phyloP scores from a whole-genome alignment of 148 eudicot species.

The Agrostemma githago region DNA sequence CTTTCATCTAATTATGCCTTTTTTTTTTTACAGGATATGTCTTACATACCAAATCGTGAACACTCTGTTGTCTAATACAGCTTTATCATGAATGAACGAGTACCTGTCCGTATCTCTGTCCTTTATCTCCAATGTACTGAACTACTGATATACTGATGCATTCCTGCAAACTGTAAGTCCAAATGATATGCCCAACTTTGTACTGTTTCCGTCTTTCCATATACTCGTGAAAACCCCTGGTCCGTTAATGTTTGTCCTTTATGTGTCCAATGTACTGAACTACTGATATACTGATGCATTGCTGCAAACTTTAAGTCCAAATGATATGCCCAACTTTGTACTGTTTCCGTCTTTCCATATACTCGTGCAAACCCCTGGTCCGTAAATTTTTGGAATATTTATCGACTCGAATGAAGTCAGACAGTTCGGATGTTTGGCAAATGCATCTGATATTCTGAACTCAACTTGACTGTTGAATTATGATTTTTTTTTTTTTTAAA shows the following conservation, averaged over 20 bases:
- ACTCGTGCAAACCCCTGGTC: not conserved
- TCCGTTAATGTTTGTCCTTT: slow-evolving; percentile 18
- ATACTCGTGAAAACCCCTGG: too few relatives aligned
- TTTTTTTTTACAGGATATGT: slow-evolving; percentile 9
- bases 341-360: not conserved
- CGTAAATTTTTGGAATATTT: not conserved
- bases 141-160: slow-evolving; percentile 10
- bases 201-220: not conserved
- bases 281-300: slow-evolving; percentile 10
- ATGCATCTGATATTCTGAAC: not conserved
- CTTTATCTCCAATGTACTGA: slow-evolving; percentile 21
- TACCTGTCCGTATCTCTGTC: slow-evolving; percentile 17
- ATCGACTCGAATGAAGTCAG: not conserved
- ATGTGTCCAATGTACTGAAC: slow-evolving; percentile 21
- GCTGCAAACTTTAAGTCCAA: not conserved
- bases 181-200: not conserved
- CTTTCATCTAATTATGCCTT: slow-evolving; percentile 21
- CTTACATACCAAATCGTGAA: not conserved
- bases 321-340: not conserved
- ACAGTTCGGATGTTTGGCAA: not conserved
- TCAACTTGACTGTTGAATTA: not conserved
- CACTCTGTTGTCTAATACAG: not conserved
- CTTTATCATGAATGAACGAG: not conserved
- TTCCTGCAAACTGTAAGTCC: not conserved
- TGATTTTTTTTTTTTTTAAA: too few relatives aligned